phyloP scores from a whole-genome alignment of 495 filamentous ascomycete genomes.

The Penicillium flavigenum region DNA sequence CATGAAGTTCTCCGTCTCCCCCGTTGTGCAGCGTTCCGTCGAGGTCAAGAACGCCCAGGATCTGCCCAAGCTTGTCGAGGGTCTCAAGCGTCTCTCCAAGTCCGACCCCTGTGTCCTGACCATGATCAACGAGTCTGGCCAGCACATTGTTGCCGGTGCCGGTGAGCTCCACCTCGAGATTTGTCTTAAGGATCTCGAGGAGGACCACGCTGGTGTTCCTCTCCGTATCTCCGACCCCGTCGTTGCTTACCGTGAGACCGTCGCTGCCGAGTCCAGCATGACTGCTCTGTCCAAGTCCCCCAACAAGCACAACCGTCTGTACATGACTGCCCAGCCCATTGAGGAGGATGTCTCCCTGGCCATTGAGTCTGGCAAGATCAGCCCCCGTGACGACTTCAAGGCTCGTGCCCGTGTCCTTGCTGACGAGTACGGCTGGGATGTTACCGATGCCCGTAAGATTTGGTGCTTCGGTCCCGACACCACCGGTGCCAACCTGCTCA shows the following conservation, averaged over 20 bases:
- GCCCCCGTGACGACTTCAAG: constrained; percentile 98
- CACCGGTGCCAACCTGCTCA: constrained; percentile 93
- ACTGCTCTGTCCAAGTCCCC: constrained; percentile 98
- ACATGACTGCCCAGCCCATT: constrained; percentile 86
- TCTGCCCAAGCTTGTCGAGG: constrained; percentile 99
- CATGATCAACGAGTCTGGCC: constrained; percentile 82
- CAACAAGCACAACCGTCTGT: constrained; percentile 99
- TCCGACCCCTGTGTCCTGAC: constrained; percentile 98
- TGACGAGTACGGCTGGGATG: constrained; percentile 98
- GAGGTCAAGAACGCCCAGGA: constrained; percentile 99
- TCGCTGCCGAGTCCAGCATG: constrained; percentile 76
- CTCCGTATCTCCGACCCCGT: constrained; percentile 96
- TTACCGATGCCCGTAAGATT: constrained; percentile 99
- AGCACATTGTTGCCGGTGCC: constrained; percentile 98
- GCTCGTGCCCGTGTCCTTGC: constrained; percentile 93
- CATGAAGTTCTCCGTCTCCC: constrained; percentile 99
- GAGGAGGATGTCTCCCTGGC: constrained; percentile 85
- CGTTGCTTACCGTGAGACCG: constrained; percentile 96
- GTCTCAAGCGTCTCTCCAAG: constrained; percentile 99
- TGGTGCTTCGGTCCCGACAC: constrained; percentile 99
- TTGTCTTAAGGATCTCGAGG: constrained; percentile 99
- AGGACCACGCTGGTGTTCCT: constrained; percentile 98
- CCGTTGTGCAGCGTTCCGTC: constrained; percentile 97
- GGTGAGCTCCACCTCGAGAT: constrained; percentile 99
- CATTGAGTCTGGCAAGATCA: constrained; percentile 91